Conservation (phyloP, 176 grass and related monocot species). For the Aegilops speltoides region DNA sequence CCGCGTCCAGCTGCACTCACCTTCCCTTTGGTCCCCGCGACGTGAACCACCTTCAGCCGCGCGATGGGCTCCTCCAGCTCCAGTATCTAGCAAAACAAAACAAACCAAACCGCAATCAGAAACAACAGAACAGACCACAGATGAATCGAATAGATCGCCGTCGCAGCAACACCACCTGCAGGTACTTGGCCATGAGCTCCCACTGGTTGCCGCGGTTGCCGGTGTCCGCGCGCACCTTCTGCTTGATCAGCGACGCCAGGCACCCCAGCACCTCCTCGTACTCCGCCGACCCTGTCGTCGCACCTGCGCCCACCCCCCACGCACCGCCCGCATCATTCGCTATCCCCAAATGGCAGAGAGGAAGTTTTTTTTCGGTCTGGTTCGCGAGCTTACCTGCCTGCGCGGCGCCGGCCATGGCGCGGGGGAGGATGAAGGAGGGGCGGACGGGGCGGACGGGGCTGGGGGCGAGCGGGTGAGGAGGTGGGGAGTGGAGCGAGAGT, state of each 20-base stretch:
- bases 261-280: slow-evolving; percentile 80
- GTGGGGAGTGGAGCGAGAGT: slow-evolving; percentile 18
- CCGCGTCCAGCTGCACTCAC: slow-evolving; percentile 15
- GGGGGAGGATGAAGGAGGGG: neutral
- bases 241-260: slow-evolving; percentile 82
- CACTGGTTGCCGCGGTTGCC: slow-evolving; percentile 72
- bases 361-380: neutral
- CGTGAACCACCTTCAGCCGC: slow-evolving; percentile 77
- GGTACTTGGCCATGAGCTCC: slow-evolving; percentile 80
- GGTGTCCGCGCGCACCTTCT: slow-evolving; percentile 58
- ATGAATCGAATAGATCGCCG: neutral
- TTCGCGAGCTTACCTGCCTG: slow-evolving; percentile 25
- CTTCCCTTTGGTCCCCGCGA: slow-evolving; percentile 96
- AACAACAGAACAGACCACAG: neutral
- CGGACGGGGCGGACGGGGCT: neutral
- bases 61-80: slow-evolving; percentile 72
- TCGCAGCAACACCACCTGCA: slow-evolving; percentile 44
- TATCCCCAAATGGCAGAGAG: neutral
- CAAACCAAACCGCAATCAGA: neutral
- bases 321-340: neutral
- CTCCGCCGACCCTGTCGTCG: slow-evolving; percentile 29
- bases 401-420: slow-evolving; percentile 38
- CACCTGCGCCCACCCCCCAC: slow-evolving; percentile 13
- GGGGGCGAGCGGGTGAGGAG: neutral
- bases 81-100: slow-evolving; percentile 49